Percentiles rank a stretch among this genome's conserved stretches.
Conservation (phyloP, 2,329 filamentous ascomycete species). For the Hymenoscyphus albidus region DNA sequence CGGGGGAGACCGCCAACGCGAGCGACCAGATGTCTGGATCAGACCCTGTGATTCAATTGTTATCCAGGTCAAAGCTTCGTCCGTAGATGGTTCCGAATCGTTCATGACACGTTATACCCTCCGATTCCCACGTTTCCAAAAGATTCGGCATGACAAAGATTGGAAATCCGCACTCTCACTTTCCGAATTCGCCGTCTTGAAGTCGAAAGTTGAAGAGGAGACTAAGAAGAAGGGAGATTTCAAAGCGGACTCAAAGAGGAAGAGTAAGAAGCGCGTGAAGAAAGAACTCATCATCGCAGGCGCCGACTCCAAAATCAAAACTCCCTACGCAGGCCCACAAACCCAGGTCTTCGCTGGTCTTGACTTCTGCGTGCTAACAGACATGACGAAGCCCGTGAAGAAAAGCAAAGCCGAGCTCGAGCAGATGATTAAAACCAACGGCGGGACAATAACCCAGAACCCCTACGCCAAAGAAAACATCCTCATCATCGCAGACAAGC, state of each 20-base stretch:
- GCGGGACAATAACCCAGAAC: slow-evolving; percentile 74
- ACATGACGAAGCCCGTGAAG: slow-evolving; percentile 65
- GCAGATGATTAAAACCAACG: slow-evolving; percentile 74
- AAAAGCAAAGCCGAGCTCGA: slow-evolving; percentile 78
- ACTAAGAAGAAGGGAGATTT: slow-evolving; percentile 66
- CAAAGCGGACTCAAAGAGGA: slow-evolving; percentile 65
- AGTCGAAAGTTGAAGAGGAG: slow-evolving; percentile 65
- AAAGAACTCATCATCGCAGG: slow-evolving; percentile 69
- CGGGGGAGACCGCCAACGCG: slow-evolving; percentile 67
- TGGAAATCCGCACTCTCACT: slow-evolving; percentile 79
- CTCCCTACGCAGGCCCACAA: slow-evolving; percentile 52
- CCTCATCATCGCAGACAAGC: slow-evolving; percentile 76
- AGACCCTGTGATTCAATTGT: slow-evolving; percentile 84
- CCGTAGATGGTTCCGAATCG: slow-evolving; percentile 67
- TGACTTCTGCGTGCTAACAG: slow-evolving; percentile 80
- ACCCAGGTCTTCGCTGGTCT: slow-evolving; percentile 70
- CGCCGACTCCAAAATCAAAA: slow-evolving; percentile 49
- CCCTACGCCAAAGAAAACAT: slow-evolving; percentile 59
- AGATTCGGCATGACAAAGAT: slow-evolving; percentile 72
- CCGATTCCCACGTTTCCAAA: slow-evolving; percentile 86
- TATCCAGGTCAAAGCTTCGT: slow-evolving; percentile 82
- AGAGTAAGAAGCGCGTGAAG: slow-evolving; percentile 60
- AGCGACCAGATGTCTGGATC: slow-evolving; percentile 91
- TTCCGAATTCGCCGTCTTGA: slow-evolving; percentile 72
- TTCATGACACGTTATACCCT: slow-evolving; percentile 76